Percentiles rank a stretch among this genome's conserved stretches.
These are phyloP conservation scores for Prunus armeniaca DNA, from an alignment of 306 rosid species.

Conservation along the genomic window DNA sequence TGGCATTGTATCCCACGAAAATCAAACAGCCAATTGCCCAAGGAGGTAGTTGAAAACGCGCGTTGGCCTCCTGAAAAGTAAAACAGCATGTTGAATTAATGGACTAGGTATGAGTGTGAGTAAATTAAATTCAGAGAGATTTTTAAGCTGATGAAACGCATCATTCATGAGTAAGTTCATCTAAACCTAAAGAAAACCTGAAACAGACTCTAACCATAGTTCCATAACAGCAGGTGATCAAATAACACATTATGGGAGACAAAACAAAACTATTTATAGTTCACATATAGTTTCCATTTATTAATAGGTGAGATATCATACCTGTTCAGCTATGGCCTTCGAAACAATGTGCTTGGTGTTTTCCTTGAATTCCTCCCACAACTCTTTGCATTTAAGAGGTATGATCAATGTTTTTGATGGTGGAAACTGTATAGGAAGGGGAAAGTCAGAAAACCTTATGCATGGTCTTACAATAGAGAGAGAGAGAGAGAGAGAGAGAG, in stretches of 20 bases:
- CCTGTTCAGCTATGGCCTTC: constrained; percentile 98
- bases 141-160: no score
- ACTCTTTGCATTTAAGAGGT: constrained; percentile 88
- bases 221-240: not conserved
- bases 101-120: no score
- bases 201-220: not conserved
- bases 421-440: constrained; percentile 50
- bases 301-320: constrained; percentile 26
- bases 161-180: not conserved
- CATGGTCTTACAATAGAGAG: no score
- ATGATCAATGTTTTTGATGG: constrained; percentile 70
- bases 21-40: no score
- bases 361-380: constrained; percentile 92
- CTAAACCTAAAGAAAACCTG: not conserved
- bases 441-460: constrained; percentile 1
- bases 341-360: constrained; percentile 87
- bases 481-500: no score
- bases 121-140: no score
- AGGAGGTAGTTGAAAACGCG: no score
- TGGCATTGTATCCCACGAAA: no score
- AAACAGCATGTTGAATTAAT: no score
- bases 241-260: not conserved
- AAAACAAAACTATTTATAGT: not conserved
- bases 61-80: no score
- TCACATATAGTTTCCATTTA: not conserved